These are phyloP conservation scores for Insectozyma bohioensis DNA, from an alignment of 1,139 yeast genomes.

Conservation along the genomic window DNA sequence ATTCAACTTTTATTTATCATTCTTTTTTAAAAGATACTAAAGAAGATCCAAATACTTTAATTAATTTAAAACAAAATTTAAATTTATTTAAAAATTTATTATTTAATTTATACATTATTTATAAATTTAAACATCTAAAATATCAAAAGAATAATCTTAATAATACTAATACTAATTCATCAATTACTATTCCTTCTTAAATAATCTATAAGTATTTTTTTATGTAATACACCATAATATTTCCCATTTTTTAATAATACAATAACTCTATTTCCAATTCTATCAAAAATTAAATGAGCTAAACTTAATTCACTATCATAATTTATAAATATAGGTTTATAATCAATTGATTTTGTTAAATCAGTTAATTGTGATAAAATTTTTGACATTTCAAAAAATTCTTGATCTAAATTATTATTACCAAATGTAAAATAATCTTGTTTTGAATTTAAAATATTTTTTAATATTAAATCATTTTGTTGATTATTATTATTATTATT, in stretches of 20 bases:
- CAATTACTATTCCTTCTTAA: conserved; percentile 18
- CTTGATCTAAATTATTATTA: conserved; percentile 23
- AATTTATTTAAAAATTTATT: conserved; percentile 12
- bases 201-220: conserved; percentile 54
- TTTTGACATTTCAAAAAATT: too few species aligned
- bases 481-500: conserved; percentile 15
- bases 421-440: conserved; percentile 15
- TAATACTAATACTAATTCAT: background rate
- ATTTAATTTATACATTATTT: conserved; percentile 12
- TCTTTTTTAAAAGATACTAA: too few species aligned
- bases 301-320: conserved; percentile 51
- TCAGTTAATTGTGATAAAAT: too few species aligned
- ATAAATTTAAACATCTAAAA: conserved; percentile 10
- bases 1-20: too few species aligned
- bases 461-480: too few species aligned
- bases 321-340: conserved; percentile 51
- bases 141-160: too few species aligned
- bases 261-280: conserved; percentile 54
- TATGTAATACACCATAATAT: conserved; percentile 55
- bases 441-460: conserved; percentile 10
- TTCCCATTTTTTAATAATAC: conserved; percentile 51
- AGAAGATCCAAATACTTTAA: too few species aligned
- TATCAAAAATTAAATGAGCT: conserved; percentile 55
- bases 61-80: conserved; percentile 11
- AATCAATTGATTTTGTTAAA: conserved; percentile 45